Evolutionary conservation across 441 rosid species (phyloP), one percentile per base, ranked within the genome.

Genomic region (Populus hybrid): DNA sequence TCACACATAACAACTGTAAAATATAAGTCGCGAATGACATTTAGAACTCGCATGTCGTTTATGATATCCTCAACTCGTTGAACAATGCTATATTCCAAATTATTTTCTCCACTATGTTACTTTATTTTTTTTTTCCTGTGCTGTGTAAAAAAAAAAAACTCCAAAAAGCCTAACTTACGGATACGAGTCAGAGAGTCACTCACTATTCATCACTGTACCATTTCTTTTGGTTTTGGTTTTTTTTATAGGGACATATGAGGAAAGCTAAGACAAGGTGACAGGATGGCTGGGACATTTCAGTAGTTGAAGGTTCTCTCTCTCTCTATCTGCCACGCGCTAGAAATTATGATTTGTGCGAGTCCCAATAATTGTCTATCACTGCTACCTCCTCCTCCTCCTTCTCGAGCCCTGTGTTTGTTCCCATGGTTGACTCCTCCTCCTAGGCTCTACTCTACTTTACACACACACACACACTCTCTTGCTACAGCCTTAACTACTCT

Each of bases 341-440:
- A 53, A 63, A 59, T 59, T 32, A 69, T 76, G 69, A 61, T 75
- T 38, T 30, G 71, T 71, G 79, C 75, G 83, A 30, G 65, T 38
- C 81, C 79, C 82, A 77, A 75, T 73, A 69, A 75, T 70, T 71
- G 77, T 23, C 59, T 63, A 38, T 30, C 57, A 68, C 50, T 38
- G 46, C 61, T 10, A 12, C n/a, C n/a, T n/a, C 50, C 50, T 3
- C 46, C 66, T 46, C 18, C 57, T 76, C 2, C 67, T 26, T 75
- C 87, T 85, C 87, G 84, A 83, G 85, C 87, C 85, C 73, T 79
- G 85, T 74, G 84, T 67, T 69, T 71, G 81, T 76, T 85, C 80
- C 81, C 78, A 0, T 11, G 36, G 10, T 26, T 67, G 23, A 46
- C 57, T 46, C 18, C 18, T 12, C 57, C 18, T 14, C 18, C 2